These are phyloP conservation scores for Trichophyton rubrum DNA, from an alignment of 2,329 filamentous ascomycete genomes.

Conservation along the genomic window DNA sequence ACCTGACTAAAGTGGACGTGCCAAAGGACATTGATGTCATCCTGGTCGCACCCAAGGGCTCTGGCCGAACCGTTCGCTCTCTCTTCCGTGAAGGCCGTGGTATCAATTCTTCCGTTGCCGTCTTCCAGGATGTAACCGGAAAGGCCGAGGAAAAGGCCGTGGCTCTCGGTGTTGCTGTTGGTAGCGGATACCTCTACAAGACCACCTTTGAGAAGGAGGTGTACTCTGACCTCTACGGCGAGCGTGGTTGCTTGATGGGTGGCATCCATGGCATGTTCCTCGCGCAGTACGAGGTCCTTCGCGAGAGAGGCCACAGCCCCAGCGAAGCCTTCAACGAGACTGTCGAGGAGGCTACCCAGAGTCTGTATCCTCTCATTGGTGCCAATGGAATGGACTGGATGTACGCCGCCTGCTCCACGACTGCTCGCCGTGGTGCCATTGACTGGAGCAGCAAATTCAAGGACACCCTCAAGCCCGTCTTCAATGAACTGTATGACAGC, in stretches of 20 bases:
- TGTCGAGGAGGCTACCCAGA: constrained; percentile 98
- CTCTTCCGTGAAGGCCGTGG: constrained; percentile 98
- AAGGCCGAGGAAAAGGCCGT: constrained; percentile 97
- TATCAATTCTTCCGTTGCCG: constrained; percentile 98
- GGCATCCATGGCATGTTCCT: constrained; percentile 99
- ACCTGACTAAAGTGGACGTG: constrained; percentile 96
- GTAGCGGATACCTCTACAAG: constrained; percentile 98
- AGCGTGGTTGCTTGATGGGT: constrained; percentile 99
- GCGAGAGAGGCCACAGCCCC: constrained; percentile 93
- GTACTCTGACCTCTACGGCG: constrained; percentile 98
- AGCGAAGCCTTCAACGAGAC: constrained; percentile 99
- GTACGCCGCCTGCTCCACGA: constrained; percentile 99
- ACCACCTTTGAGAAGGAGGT: constrained; percentile 99
- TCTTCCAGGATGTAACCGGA: constrained; percentile 96
- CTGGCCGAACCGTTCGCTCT: constrained; percentile 92
- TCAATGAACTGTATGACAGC: constrained; percentile 91
- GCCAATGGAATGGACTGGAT: constrained; percentile 99
- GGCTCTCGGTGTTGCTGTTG: constrained; percentile 91
- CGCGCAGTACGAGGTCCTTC: constrained; percentile 98
- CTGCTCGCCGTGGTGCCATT: constrained; percentile 92
- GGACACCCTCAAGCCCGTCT: constrained; percentile 95
- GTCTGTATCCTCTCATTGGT: constrained; percentile 93
- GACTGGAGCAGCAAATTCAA: constrained; percentile 98
- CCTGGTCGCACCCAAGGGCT: constrained; percentile 98
- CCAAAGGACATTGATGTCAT: constrained; percentile 96